These are phyloP conservation scores for Microdochium bolleyi DNA, from an alignment of 2,329 filamentous ascomycete genomes.

Conservation along the genomic window DNA sequence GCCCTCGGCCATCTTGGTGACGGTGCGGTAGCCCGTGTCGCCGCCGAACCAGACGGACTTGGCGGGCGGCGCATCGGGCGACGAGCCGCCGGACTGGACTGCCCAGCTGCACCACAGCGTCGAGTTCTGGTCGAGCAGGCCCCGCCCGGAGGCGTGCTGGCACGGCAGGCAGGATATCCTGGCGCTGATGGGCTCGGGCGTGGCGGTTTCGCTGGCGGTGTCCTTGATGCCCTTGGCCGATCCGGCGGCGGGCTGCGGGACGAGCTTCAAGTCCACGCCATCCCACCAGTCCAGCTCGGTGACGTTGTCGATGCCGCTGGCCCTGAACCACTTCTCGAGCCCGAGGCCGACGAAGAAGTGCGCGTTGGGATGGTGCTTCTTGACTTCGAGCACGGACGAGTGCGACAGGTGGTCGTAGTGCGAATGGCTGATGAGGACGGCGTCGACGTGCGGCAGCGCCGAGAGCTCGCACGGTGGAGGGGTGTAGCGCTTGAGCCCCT, in stretches of 20 bases:
- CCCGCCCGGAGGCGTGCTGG: conserved; percentile 72
- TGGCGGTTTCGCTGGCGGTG: conserved; percentile 18
- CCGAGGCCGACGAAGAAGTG: conserved; percentile 87
- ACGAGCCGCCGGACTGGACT: conserved; percentile 49
- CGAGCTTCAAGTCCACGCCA: conserved; percentile 62
- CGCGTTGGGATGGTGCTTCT: conserved; percentile 62
- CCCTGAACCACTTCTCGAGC: conserved; percentile 73
- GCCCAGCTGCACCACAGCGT: conserved; percentile 90
- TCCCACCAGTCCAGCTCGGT: conserved; percentile 97
- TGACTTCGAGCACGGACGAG: conserved; percentile 63
- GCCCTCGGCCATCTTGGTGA: conserved; percentile 54
- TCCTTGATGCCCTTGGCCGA: conserved; percentile 13
- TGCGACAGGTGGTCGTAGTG: conserved; percentile 92
- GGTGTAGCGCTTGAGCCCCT: conserved; percentile 73
- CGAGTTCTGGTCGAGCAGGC: conserved; percentile 58
- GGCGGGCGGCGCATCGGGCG: conserved; percentile 21
- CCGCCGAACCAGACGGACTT: conserved; percentile 83
- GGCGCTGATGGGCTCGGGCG: conserved; percentile 50
- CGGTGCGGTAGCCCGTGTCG: conserved; percentile 83
- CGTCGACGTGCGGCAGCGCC: conserved; percentile 70
- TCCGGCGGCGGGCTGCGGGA: conserved; percentile 34
- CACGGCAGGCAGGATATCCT: conserved; percentile 72
- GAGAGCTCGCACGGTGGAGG: conserved; percentile 65
- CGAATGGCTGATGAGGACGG: conserved; percentile 77
- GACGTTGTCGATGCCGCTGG: conserved; percentile 62